Conservation (phyloP, 1,139 yeast genomes). For the Hyphopichia khmerensis region DNA sequence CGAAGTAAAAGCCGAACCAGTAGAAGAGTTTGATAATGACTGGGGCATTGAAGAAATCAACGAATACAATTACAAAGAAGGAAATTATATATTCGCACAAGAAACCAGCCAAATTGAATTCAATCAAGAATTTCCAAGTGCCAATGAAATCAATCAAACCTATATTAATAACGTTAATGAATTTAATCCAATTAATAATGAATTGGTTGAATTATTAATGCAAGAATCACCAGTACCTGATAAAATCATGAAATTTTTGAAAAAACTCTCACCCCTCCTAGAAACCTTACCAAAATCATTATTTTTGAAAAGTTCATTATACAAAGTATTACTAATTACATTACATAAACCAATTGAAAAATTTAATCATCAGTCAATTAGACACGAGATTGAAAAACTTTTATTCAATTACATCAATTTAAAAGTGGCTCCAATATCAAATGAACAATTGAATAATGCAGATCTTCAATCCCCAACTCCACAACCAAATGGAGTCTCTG, state of each 20-base stretch:
- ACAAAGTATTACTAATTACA: conserved; percentile 31
- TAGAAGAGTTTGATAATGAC: conserved; percentile 37
- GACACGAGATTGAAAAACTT: conserved; percentile 19
- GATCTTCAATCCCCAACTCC: no score
- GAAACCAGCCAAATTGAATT: conserved; percentile 29
- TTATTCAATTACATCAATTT: conserved; percentile 24
- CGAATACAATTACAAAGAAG: conserved; percentile 21
- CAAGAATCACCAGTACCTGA: no score
- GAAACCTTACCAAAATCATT: conserved; percentile 27
- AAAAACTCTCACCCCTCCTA: no score
- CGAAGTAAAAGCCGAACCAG: conserved; percentile 19
- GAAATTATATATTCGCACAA: conserved; percentile 38
- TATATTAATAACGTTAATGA: not conserved
- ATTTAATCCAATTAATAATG: conserved; percentile 20
- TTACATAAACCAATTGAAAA: conserved; percentile 25
- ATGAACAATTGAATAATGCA: conserved; percentile 13
- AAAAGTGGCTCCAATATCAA: conserved; percentile 14
- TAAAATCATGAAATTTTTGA: no score
- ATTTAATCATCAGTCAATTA: conserved; percentile 19
- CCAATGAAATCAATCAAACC: conserved; percentile 12
- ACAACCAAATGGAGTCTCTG: no score
- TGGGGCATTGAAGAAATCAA: conserved; percentile 43
- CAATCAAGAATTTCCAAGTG: conserved; percentile 23
- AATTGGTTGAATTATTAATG: conserved; percentile 17
- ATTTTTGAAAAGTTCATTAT: conserved; percentile 29